phyloP scores from a whole-genome alignment of 192 early-diverging fungal species.

The Mortierella hygrophila region DNA sequence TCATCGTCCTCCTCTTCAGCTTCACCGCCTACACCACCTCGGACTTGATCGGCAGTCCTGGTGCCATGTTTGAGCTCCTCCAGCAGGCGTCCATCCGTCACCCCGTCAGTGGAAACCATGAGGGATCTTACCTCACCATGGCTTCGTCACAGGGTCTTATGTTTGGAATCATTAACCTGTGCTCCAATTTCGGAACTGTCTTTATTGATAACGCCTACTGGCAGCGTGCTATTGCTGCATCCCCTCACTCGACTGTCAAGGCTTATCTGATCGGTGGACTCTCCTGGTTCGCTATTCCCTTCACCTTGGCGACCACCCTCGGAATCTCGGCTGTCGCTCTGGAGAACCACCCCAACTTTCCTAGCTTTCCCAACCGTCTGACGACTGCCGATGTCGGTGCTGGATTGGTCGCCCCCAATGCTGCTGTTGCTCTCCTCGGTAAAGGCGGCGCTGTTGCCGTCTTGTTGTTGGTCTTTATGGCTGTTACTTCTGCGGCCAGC shows the following conservation, averaged over 20 bases:
- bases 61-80: constrained; percentile 78
- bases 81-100: constrained; percentile 56
- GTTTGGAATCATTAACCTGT: constrained; percentile 81
- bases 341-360: constrained; percentile 65
- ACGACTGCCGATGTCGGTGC: constrained; percentile 68
- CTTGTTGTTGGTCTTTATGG: constrained; percentile 80
- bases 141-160: constrained; percentile 73
- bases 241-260: constrained; percentile 75
- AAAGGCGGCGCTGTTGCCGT: constrained; percentile 73
- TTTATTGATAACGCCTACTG: constrained; percentile 83
- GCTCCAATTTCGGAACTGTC: constrained; percentile 84
- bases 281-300: constrained; percentile 85
- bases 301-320: constrained; percentile 79
- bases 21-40: constrained; percentile 76
- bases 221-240: constrained; percentile 80
- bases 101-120: constrained; percentile 71
- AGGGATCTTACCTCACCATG: constrained; percentile 76
- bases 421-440: constrained; percentile 74
- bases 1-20: constrained; percentile 77
- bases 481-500: constrained; percentile 80
- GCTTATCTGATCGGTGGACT: constrained; percentile 81
- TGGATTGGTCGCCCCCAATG: constrained; percentile 75
- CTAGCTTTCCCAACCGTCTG: constrained; percentile 68
- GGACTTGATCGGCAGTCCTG: constrained; percentile 72
- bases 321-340: constrained; percentile 77